Base-by-base conservation (phyloP, 2,329 filamentous ascomycete species). In the Hypoxylon sp. region DNA sequence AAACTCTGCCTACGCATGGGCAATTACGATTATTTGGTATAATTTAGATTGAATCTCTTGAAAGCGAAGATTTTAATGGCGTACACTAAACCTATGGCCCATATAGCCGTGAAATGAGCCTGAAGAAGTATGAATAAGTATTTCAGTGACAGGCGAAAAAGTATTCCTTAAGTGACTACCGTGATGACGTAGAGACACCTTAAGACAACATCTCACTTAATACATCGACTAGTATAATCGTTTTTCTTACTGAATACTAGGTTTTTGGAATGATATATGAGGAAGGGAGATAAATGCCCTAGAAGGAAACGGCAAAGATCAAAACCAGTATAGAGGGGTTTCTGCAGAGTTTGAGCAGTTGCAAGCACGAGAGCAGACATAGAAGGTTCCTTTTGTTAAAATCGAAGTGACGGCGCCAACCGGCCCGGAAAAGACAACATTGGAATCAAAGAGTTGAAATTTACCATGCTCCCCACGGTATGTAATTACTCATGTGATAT, bases 401-500 rank as follows among this genome's bases (percentile, higher is more conserved):
- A 11, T 3, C 3, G 13, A 37, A 37, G 33, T 10, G 33, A 37
- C 11, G 11, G 11, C 33, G 33, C 11, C 14, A 37, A 13, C 33
- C 33, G 13, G 3, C 4, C 13, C 3, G 11, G 33, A 37, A 14
- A 42, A 14, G 14, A 42, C 4, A 17, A 22, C 19, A 22, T 22
- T 22, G 19, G 19, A 6, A n/a, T 17, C 14, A n/a, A 10, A 6
- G 39, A 44, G 6, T 44, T 44, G n/a, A 44, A 17, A 19, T 9
- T 26, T 42, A 4, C 5, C 19, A 54, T 55, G 19, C 26, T 37
- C 13, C 26, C 17, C 17, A 37, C 29, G 24, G 19, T 31, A 54
- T 62, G n/a, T 17, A 44, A 62, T 65, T 37, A 46, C 26, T 53
- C 11, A 9, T 6, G 6, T 26, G n/a, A 58, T 5, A 33, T 60